Conservation (phyloP, 2,329 filamentous ascomycete species). For the Ceratocystis diversiconidia region DNA sequence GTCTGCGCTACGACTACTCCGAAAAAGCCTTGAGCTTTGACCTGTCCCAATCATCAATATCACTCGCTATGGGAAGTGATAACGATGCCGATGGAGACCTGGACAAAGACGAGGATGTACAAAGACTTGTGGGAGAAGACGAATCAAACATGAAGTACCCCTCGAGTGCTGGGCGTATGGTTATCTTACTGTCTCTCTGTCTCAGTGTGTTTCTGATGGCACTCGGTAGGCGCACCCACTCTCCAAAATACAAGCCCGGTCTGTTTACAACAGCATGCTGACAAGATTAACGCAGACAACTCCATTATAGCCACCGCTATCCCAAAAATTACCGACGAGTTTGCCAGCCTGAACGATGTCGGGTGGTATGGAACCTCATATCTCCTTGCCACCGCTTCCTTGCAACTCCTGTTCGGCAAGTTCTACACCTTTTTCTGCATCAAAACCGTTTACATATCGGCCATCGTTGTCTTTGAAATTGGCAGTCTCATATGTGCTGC, state of each 20-base stretch:
- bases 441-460: constrained; percentile 29
- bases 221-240: constrained; percentile 23
- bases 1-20: neutral
- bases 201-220: constrained; percentile 30
- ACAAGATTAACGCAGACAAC: constrained; percentile 23
- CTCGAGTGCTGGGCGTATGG: neutral
- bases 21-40: neutral
- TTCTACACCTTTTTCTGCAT: constrained; percentile 33
- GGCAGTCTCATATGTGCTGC: constrained; percentile 31
- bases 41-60: neutral
- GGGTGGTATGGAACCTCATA: constrained; percentile 37
- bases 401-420: constrained; percentile 30
- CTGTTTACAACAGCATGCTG: neutral
- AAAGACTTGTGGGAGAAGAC: neutral
- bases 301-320: constrained; percentile 33
- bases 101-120: constrained; percentile 1
- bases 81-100: neutral
- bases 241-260: neutral
- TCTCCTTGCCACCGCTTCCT: constrained; percentile 29
- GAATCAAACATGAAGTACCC: constrained; percentile 1
- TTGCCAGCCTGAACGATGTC: constrained; percentile 33
- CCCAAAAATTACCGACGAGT: constrained; percentile 31
- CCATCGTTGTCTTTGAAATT: constrained; percentile 31
- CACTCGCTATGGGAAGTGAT: neutral
- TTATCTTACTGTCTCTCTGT: constrained; percentile 24